phyloP scores from a whole-genome alignment of 1,284 basidiomycete genomes.

The Exobasidium rhododendri region DNA sequence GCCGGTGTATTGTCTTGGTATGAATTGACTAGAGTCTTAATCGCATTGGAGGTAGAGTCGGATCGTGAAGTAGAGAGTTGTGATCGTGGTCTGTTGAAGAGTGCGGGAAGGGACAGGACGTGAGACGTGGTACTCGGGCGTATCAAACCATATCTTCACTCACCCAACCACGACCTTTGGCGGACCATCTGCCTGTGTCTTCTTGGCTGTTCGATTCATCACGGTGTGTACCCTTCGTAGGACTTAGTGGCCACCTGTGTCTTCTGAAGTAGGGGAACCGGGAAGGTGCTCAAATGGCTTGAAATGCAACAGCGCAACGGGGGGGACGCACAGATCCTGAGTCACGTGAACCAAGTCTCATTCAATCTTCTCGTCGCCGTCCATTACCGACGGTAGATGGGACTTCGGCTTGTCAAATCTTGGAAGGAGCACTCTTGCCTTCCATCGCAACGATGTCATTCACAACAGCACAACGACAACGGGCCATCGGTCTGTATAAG shows the following conservation, averaged over 20 bases:
- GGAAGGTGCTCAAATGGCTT: no score
- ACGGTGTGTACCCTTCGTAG: no score
- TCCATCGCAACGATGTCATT: constrained; percentile 1
- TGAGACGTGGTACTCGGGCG: no score
- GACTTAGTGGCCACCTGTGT: no score
- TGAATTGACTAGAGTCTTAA: constrained; percentile 69
- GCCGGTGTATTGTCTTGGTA: constrained; percentile 75
- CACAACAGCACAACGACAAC: constrained; percentile 6
- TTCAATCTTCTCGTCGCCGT: background rate
- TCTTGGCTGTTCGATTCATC: background rate
- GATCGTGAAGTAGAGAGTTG: background rate
- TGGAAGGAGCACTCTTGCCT: no score
- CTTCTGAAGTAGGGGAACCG: no score
- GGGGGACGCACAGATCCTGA: no score
- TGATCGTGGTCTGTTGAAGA: no score
- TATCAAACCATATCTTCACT: no score
- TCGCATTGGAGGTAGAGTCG: background rate
- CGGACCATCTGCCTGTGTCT: background rate
- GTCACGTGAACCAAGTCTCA: background rate
- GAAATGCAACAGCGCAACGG: no score
- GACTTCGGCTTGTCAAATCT: no score
- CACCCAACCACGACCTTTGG: background rate
- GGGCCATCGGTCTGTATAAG: constrained; percentile 47
- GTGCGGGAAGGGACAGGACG: no score
- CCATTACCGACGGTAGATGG: background rate